A percentile compares a stretch with the other conserved stretches of the same genome.
Evolutionary conservation across 495 filamentous ascomycete species (phyloP).

Genomic region (Penicillium malachiteum): DNA sequence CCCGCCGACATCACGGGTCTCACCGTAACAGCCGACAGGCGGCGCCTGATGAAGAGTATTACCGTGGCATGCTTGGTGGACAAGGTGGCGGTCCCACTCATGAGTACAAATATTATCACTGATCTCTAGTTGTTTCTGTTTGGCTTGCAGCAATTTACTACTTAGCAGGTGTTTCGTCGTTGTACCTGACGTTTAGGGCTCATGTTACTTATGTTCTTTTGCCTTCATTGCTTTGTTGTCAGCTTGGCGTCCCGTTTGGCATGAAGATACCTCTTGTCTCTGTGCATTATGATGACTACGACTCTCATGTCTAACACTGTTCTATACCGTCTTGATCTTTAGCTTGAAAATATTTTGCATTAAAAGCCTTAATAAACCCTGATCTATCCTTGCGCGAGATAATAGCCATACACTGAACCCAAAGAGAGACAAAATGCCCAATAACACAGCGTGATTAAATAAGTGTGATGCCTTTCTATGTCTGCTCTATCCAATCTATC

Average conservation of each 20-base stretch:
- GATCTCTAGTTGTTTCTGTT: background rate
- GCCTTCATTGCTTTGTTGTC: slow-evolving; percentile 6
- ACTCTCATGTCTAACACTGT: slow-evolving; percentile 17
- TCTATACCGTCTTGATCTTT: background rate
- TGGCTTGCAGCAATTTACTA: slow-evolving; percentile 5
- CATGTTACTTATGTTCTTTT: slow-evolving; percentile 1
- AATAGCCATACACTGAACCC: too few relatives aligned
- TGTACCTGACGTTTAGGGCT: background rate
- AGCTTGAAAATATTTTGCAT: background rate
- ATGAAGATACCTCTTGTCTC: slow-evolving; percentile 26
- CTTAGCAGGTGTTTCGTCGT: background rate
- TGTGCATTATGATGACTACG: slow-evolving; percentile 20
- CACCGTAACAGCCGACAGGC: slow-evolving; percentile 22
- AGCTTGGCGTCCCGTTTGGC: slow-evolving; percentile 21
- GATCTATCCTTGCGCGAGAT: too few relatives aligned
- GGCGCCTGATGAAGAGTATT: slow-evolving; percentile 38
- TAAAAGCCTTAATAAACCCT: background rate
- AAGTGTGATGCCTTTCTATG: too few relatives aligned
- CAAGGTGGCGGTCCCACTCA: slow-evolving; percentile 32
- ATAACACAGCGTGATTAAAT: too few relatives aligned
- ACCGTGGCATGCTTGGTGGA: slow-evolving; percentile 38
- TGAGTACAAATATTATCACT: slow-evolving; percentile 39
- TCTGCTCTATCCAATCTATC: too few relatives aligned
- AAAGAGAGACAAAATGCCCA: too few relatives aligned
- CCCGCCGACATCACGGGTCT: slow-evolving; percentile 24